Evolutionary conservation across 371 early-diverging fungal species (phyloP).

Genomic region (Syncephalastrum sp.): DNA sequence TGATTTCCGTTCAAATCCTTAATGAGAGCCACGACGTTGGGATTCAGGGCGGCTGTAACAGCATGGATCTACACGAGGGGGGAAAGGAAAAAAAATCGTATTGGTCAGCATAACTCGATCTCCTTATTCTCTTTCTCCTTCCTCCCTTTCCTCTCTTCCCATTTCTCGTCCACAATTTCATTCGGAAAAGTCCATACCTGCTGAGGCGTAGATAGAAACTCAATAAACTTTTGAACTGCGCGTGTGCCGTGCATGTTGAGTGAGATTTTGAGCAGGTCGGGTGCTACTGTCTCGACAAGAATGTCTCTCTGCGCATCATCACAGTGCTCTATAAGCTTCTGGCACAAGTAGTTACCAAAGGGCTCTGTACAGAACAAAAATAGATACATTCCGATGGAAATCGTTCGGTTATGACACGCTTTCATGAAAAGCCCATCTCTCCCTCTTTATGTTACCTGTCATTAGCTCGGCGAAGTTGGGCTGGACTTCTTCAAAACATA

Average conservation of each 20-base stretch:
- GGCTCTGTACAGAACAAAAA: constrained; percentile 58
- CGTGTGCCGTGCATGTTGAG: constrained; percentile 97
- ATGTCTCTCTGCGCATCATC: constrained; percentile 70
- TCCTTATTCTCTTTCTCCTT: background rate
- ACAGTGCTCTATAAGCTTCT: constrained; percentile 83
- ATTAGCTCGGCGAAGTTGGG: constrained; percentile 77
- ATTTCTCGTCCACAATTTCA: background rate
- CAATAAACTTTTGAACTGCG: constrained; percentile 95
- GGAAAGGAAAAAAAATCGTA: background rate
- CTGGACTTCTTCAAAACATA: constrained; percentile 76
- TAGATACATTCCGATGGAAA: background rate
- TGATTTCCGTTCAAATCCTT: constrained; percentile 98
- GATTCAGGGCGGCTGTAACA: constrained; percentile 69
- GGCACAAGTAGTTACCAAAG: constrained; percentile 92
- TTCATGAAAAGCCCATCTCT: background rate
- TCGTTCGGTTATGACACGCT: background rate
- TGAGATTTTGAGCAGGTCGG: constrained; percentile 76
- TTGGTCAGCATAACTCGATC: background rate
- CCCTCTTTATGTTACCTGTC: constrained; percentile 53
- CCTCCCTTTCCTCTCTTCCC: background rate
- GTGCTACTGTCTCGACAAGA: constrained; percentile 71
- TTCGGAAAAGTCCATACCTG: constrained; percentile 39
- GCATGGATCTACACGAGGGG: constrained; percentile 57
- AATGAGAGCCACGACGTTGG: constrained; percentile 82
- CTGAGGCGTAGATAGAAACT: constrained; percentile 64